A percentile compares a stretch with the other conserved stretches of the same genome.
Conservation (phyloP, 2,329 filamentous ascomycete genomes). For the Fusarium avenaceum region DNA sequence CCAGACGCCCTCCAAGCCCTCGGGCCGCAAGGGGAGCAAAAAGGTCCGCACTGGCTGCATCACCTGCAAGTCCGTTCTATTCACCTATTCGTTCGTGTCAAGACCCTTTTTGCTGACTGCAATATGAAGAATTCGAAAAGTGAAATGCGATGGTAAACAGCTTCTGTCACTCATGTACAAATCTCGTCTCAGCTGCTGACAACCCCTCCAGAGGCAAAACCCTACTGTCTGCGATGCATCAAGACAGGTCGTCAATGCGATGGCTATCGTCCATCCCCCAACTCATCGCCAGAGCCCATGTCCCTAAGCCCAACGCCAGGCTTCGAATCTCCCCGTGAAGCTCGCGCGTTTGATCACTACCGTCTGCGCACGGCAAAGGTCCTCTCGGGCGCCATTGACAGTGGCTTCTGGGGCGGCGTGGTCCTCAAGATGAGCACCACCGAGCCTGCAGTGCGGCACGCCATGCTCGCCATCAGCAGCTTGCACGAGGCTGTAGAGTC, state of each 20-base stretch:
- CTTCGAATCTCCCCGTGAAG: conserved; percentile 41
- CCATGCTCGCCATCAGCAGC: conserved; percentile 64
- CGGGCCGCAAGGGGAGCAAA: conserved; percentile 58
- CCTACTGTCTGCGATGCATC: conserved; percentile 65
- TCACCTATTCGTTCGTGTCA: too few species aligned
- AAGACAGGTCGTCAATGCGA: conserved; percentile 70
- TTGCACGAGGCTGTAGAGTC: conserved; percentile 57
- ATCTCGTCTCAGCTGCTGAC: not conserved
- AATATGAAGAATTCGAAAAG: conserved; percentile 20
- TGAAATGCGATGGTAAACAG: conserved; percentile 30
- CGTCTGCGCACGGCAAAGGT: conserved; percentile 55
- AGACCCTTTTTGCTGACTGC: not conserved
- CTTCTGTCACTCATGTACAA: accelerated
- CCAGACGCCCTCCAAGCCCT: conserved; percentile 31
- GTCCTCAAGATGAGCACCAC: conserved; percentile 61
- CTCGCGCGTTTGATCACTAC: conserved; percentile 53
- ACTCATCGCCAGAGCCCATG: conserved; percentile 35
- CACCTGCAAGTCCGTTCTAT: conserved; percentile 66
- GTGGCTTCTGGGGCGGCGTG: conserved; percentile 60
- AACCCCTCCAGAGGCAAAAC: conserved; percentile 59
- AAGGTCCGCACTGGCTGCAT: conserved; percentile 66
- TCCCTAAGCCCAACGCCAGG: conserved; percentile 37
- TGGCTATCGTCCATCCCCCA: conserved; percentile 59
- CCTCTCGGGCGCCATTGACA: conserved; percentile 60
- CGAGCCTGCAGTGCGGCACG: conserved; percentile 63